Conservation (phyloP, 2,329 filamentous ascomycete species). For the Dothiorella sarmentorum region DNA sequence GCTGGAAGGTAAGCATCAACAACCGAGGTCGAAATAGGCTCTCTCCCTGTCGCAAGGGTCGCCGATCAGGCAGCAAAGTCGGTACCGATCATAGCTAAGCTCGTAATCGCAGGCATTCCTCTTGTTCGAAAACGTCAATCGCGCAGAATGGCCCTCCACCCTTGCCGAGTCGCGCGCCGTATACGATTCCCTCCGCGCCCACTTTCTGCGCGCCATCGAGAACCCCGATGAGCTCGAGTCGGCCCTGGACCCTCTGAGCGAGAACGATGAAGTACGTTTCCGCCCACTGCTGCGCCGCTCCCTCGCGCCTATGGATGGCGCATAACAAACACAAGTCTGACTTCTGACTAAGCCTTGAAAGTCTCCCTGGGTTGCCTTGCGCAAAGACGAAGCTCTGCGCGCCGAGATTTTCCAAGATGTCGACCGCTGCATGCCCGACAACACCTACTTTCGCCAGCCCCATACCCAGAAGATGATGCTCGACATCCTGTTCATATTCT, state of each 20-base stretch:
- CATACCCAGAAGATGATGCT: conserved; percentile 76
- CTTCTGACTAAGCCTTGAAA: conserved; percentile 52
- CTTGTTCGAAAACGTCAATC: conserved; percentile 66
- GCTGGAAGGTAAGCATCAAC: conserved; percentile 72
- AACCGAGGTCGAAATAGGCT: neutral
- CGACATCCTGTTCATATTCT: conserved; percentile 90
- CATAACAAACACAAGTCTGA: conserved; percentile 34
- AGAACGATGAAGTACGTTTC: conserved; percentile 64
- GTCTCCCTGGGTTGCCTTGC: conserved; percentile 88
- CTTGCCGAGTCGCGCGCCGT: conserved; percentile 66
- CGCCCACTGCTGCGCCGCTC: conserved; percentile 20
- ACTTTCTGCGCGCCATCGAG: conserved; percentile 77
- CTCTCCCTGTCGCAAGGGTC: neutral
- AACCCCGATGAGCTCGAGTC: conserved; percentile 77
- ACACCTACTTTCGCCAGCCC: conserved; percentile 80
- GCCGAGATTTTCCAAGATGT: conserved; percentile 94
- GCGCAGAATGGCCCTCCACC: conserved; percentile 64
- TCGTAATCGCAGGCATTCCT: conserved; percentile 64
- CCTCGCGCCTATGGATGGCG: conserved; percentile 25
- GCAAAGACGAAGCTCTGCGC: conserved; percentile 77
- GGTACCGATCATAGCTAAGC: conserved; percentile 3
- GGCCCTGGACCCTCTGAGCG: conserved; percentile 76
- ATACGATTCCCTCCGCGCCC: conserved; percentile 69
- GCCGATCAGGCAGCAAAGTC: neutral
- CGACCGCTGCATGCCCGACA: conserved; percentile 83